phyloP scores from a whole-genome alignment of 208 protist species.

The Vickermania spadyakhi region DNA sequence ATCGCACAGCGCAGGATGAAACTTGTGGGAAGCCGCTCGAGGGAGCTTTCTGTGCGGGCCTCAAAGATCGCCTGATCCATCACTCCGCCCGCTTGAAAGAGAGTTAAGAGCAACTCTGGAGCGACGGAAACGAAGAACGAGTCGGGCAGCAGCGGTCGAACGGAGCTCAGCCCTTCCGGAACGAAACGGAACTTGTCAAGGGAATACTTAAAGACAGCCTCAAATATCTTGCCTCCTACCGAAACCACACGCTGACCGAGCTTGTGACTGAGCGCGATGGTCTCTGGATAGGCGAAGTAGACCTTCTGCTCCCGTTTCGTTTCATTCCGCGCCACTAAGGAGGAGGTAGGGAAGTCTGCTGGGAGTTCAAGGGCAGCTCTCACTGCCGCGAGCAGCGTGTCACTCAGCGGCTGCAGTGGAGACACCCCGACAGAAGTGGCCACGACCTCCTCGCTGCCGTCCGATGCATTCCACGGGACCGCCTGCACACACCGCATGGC shows the following conservation, averaged over 20 bases:
- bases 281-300: conserved; percentile 54
- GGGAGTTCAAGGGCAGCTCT: conserved; percentile 37
- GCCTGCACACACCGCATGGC: conserved; percentile 73
- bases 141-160: conserved; percentile 32
- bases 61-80: not conserved
- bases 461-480: conserved; percentile 12
- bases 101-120: not conserved
- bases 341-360: conserved; percentile 40
- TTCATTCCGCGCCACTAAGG: conserved; percentile 55
- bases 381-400: conserved; percentile 23
- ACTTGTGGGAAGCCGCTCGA: conserved; percentile 1
- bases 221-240: conserved; percentile 79
- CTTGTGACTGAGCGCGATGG: conserved; percentile 29
- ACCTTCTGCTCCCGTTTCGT: conserved; percentile 61
- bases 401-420: conserved; percentile 34
- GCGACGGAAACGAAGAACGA: not conserved
- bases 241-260: conserved; percentile 58
- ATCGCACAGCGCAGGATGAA: not conserved
- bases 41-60: not conserved
- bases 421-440: conserved; percentile 1
- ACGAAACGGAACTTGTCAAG: conserved; percentile 72
- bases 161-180: conserved; percentile 45
- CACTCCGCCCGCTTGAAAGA: not conserved
- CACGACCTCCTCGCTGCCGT: not conserved
- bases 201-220: conserved; percentile 72